Evolutionary conservation across 108 stramenopile species (phyloP), one percentile per base, ranked within the genome.

Genomic region (Cylindrotheca fusiformis): DNA sequence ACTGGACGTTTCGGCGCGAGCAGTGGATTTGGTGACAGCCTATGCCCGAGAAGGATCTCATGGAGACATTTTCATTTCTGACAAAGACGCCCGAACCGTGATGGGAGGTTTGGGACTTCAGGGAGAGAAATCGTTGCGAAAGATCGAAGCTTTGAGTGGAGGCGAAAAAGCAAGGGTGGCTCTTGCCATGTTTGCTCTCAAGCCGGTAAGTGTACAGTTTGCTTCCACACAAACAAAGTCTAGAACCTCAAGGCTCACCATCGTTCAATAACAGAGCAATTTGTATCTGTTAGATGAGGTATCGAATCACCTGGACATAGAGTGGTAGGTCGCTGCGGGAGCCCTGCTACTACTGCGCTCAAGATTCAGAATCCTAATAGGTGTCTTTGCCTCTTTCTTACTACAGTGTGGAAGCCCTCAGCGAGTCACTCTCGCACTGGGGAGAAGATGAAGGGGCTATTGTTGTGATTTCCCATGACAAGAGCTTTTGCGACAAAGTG

Each of bases 381-480:
- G n/a, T n/a, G n/a, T n/a, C n/a, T n/a, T n/a, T n/a, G n/a, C n/a
- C n/a, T n/a, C n/a, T n/a, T n/a, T n/a, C n/a, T n/a, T 18, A 20
- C 49, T 51, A 25, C n/a, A 71, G 76, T 47, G 88, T 90, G 50
- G 88, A 91, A 71, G 88, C 90, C 5, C 75, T 93, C 10, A 78
- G 88, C 3, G 84, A 91, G 33, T 83, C 84, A 4, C 60, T 97
- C 26, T 69, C 75, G 10, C 65, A 73, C 12, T 93, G 92, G 92
- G 92, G 86, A 24, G 83, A 76, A 6, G 64, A 84, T 21, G 78
- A 67, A 12, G 96, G 93, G 4, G 80, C 93, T 2, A 55, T 97
- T 28, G 90, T 96, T 4, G 96, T 97, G 3, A 87, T 97, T 36
- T 89, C 87, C 5, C 96, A 97, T 63, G 95, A 97, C 81, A 75